phyloP scores from a whole-genome alignment of 495 filamentous ascomycete genomes.

The Collariella sp. region DNA sequence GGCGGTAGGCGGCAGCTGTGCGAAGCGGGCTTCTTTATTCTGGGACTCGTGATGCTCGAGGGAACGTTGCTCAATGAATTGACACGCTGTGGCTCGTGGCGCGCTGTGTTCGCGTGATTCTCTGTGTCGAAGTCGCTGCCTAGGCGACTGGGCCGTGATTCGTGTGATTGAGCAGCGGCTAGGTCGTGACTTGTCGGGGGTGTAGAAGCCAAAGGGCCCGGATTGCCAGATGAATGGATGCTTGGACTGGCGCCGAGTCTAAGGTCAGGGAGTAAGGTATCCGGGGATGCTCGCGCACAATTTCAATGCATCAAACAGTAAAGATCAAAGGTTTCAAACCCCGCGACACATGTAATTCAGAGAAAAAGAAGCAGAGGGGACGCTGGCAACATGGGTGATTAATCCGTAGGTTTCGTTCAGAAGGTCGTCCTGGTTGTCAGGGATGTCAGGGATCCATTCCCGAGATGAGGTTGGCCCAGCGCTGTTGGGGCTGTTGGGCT shows the following conservation, averaged over 20 bases:
- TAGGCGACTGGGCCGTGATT: neutral
- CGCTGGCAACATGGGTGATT: neutral
- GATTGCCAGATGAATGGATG: neutral
- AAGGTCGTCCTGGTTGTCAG: neutral
- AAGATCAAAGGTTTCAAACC: neutral
- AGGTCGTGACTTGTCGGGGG: neutral
- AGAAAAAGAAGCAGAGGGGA: neutral
- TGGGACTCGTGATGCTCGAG: neutral
- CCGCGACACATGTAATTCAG: neutral
- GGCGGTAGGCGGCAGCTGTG: constrained; percentile 15
- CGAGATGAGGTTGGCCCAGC: neutral
- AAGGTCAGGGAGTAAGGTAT: neutral
- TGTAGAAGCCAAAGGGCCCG: neutral
- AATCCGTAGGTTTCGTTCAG: neutral
- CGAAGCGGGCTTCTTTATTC: neutral
- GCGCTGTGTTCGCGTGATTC: neutral
- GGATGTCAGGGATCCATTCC: neutral
- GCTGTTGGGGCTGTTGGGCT: neutral
- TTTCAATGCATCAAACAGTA: neutral
- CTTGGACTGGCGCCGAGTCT: neutral
- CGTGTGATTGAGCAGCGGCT: constrained; percentile 1
- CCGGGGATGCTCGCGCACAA: neutral
- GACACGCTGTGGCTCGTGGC: neutral
- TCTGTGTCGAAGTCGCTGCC: neutral
- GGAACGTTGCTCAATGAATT: neutral